Evolutionary conservation across 768 basidiomycete genomes (phyloP).

Genomic region (Hebeloma cylindrosporum): DNA sequence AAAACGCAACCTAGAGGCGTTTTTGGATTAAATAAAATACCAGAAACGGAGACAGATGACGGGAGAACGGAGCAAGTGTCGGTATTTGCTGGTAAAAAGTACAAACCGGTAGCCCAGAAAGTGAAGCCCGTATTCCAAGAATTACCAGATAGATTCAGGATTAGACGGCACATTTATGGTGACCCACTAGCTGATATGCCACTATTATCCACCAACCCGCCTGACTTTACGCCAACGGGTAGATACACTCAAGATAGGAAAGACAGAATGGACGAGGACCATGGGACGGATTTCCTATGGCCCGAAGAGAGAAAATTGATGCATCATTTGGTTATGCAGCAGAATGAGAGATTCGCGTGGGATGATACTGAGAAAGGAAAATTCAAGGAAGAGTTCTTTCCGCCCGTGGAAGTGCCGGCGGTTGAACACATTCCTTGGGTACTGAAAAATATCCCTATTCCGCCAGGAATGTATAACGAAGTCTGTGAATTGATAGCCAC

Average conservation of each 20-base stretch:
- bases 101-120: constrained; percentile 12
- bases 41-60: no score
- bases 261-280: constrained; percentile 2
- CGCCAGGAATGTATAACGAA: constrained; percentile 10
- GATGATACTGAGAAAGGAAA: constrained; percentile 16
- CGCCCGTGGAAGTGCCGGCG: constrained; percentile 9
- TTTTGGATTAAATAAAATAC: no score
- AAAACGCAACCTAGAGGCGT: no score
- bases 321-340: constrained; percentile 11
- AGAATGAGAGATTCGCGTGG: constrained; percentile 21
- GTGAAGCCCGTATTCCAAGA: constrained; percentile 7
- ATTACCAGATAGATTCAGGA: constrained; percentile 10
- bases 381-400: constrained; percentile 19
- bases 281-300: constrained; percentile 4
- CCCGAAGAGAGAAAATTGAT: constrained; percentile 19
- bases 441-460: constrained; percentile 12
- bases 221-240: constrained; percentile 4
- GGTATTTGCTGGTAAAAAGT: constrained; percentile 7
- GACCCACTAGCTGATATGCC: constrained; percentile 9
- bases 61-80: no score
- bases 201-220: neutral
- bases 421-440: constrained; percentile 14
- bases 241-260: constrained; percentile 7
- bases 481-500: constrained; percentile 9
- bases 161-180: constrained; percentile 8